Conservation (phyloP, 306 rosid species). For the Cyclanthera cordifolia region DNA sequence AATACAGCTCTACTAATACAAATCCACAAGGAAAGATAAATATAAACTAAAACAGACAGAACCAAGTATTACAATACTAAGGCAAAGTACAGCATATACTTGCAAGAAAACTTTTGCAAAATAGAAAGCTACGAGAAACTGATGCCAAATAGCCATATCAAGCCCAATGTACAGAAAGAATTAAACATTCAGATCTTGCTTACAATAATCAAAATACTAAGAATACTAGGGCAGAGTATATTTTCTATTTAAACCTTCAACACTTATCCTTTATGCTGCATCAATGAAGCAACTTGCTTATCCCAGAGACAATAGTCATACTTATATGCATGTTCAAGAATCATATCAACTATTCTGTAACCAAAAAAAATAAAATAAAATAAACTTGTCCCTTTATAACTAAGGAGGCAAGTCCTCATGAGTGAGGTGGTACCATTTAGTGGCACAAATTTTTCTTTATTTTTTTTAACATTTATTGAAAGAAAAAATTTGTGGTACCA, state of each 20-base stretch:
- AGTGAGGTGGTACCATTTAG: no score
- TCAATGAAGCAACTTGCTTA: background rate
- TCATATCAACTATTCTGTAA: background rate
- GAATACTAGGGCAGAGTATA: background rate
- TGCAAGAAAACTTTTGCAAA: background rate
- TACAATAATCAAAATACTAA: background rate
- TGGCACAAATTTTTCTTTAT: no score
- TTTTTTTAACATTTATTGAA: no score
- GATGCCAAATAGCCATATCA: background rate
- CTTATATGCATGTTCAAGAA: background rate
- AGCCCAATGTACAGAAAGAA: background rate
- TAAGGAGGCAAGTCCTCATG: no score
- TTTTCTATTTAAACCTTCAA: background rate
- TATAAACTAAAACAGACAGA: background rate
- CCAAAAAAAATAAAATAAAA: background rate
- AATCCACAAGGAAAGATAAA: background rate
- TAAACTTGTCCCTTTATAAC: no score
- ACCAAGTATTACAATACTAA: background rate
- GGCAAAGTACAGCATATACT: background rate
- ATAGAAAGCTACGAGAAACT: background rate
- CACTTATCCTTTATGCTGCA: background rate
- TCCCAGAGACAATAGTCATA: background rate
- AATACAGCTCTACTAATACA: background rate
- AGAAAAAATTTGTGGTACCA: no score
- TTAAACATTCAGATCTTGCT: background rate